Evolutionary conservation across 1,139 yeast species (phyloP), one percentile per base, ranked within the genome.

Genomic region (Yamadazyma mexicana): DNA sequence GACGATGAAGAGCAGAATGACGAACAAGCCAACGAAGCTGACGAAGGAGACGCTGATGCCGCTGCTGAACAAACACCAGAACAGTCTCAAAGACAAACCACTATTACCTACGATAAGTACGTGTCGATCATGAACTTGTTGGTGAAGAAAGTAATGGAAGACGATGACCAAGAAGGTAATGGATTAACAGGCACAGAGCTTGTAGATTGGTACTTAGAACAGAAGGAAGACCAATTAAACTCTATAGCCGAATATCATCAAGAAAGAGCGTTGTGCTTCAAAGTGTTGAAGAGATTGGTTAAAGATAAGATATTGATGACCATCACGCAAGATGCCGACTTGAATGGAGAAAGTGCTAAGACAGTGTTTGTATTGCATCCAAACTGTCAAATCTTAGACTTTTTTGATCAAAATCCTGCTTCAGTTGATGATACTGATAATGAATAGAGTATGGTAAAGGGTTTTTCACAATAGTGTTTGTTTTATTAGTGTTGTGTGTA

Each of bases 221-320:
- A 82, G 53, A 79, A 79, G 44, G 96, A 88, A 61, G 81, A 80
- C 45, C 83, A 79, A 40, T 69, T 92, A 33, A 71, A 77, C 23
- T 73, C 85, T 3, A 96, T 84, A 52, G 79, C 75, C 35, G 88
- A 86, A 38, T 84, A 82, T 54, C 78, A 82, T 65, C 68, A 65
- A 14, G 97, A 91, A 59, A 71, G 86, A 46, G 77, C 75, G 36
- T 70, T 87, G 40, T 88, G 89, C 2, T 77, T 73, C 51, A 92
- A 88, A 61, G 96, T 94, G 12, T 68, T 92, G 56, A 84, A 81
- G 59, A 75, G 94, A 51, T 75, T 94, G 54, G 95, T 85, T 18
- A 86, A 85, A 58, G 98, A 92, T 57, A 79, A 87, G 55, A 81
- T 92, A 32, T 73, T 92, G 54, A 81, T 92, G 88, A 83, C 81